Evolutionary conservation across 306 rosid species (phyloP).

Genomic region (Carpinus viminea): DNA sequence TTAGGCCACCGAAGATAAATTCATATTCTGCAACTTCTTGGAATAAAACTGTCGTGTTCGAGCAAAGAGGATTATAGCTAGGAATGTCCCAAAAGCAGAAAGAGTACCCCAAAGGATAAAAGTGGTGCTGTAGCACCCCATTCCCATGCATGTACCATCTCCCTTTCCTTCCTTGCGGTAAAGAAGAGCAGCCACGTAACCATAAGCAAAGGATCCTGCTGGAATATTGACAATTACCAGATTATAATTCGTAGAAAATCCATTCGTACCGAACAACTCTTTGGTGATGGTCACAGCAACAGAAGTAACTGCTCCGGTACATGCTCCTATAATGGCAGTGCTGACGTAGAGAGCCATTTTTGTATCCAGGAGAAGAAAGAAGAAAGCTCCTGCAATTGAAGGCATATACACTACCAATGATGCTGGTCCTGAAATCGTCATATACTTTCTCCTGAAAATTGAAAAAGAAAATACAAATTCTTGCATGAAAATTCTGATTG

Average conservation of each 20-base stretch:
- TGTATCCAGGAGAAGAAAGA: slow-evolving; percentile 46
- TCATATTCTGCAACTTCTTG: not conserved
- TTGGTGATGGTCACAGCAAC: slow-evolving; percentile 62
- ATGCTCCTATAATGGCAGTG: slow-evolving; percentile 69
- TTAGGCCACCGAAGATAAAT: not conserved
- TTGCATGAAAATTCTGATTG: too few relatives aligned
- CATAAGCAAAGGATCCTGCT: slow-evolving; percentile 63
- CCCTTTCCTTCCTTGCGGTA: slow-evolving; percentile 46
- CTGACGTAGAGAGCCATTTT: slow-evolving; percentile 43
- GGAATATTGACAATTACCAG: slow-evolving; percentile 78
- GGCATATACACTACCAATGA: slow-evolving; percentile 41
- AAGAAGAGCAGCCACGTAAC: slow-evolving; percentile 50
- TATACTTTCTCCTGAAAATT: slow-evolving; percentile 42
- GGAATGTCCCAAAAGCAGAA: slow-evolving; percentile 50
- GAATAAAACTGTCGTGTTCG: slow-evolving; percentile 64
- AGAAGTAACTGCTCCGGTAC: slow-evolving; percentile 72
- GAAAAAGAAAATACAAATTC: not conserved
- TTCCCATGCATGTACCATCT: slow-evolving; percentile 63
- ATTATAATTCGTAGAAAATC: slow-evolving; percentile 75
- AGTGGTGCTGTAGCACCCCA: slow-evolving; percentile 53
- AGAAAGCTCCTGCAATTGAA: slow-evolving; percentile 56
- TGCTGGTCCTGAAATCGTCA: slow-evolving; percentile 58
- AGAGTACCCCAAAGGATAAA: slow-evolving; percentile 70
- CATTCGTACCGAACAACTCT: slow-evolving; percentile 63
- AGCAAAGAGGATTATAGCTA: slow-evolving; percentile 50